A percentile compares a stretch with the other conserved stretches of the same genome.
phyloP scores from a whole-genome alignment of 2,329 filamentous ascomycete species.

The Lecanicillium sp. region DNA sequence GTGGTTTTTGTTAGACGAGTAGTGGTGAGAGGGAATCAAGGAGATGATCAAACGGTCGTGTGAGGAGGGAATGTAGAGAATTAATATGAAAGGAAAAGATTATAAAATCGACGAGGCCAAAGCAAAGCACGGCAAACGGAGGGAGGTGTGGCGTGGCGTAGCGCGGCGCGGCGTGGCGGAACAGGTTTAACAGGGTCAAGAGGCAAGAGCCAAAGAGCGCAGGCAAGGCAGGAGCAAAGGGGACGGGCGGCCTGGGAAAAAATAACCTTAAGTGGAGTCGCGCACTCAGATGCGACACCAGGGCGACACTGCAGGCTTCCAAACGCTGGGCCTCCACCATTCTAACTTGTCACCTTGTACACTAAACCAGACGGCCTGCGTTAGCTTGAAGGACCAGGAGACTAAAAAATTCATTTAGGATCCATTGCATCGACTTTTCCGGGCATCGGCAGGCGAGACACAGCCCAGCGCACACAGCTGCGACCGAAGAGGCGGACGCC shows the following conservation, averaged over 20 bases:
- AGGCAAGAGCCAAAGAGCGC: not conserved
- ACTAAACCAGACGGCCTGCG: too few species aligned
- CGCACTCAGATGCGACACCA: conserved; percentile 7
- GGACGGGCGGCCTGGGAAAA: conserved; percentile 4
- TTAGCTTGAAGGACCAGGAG: too few species aligned
- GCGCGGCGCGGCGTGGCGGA: too few species aligned
- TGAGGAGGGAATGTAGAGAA: not conserved
- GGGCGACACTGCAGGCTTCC: conserved; percentile 1
- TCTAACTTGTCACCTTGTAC: too few species aligned
- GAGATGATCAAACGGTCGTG: not conserved
- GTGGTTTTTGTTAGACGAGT: not conserved
- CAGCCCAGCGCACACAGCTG: too few species aligned
- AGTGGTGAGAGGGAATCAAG: not conserved
- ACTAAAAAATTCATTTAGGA: too few species aligned
- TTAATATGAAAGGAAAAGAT: not conserved
- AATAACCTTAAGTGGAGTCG: conserved; percentile 13
- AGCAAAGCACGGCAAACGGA: not conserved
- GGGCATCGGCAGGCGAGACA: too few species aligned
- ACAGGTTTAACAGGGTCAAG: not conserved
- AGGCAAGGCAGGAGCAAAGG: not conserved
- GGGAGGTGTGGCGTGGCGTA: not conserved
- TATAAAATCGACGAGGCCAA: not conserved
- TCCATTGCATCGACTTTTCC: too few species aligned
- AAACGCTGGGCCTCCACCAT: too few species aligned
- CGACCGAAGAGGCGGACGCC: too few species aligned